Percentiles rank a stretch among this genome's conserved stretches.
These are phyloP conservation scores for Puya raimondii DNA, from an alignment of 176 grass and related monocot genomes.

Conservation along the genomic window DNA sequence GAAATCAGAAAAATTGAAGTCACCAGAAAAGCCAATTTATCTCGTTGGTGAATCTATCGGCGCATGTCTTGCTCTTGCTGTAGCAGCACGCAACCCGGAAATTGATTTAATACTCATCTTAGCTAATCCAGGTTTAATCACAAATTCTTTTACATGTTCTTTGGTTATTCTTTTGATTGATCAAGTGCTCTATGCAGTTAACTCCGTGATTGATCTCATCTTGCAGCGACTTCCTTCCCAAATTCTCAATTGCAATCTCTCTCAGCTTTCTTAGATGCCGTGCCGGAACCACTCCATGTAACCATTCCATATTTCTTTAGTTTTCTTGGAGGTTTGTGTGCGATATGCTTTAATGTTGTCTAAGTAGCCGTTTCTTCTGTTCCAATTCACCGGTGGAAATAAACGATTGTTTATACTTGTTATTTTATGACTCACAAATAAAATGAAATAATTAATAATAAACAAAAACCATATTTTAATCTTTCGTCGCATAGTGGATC, in stretches of 20 bases:
- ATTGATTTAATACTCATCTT: constrained; percentile 63
- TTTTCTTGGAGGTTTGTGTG: constrained; percentile 50
- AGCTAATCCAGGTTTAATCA: constrained; percentile 75
- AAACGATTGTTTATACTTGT: neutral
- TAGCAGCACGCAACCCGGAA: constrained; percentile 55
- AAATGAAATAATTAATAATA: neutral
- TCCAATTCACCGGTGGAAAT: neutral
- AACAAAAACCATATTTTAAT: neutral
- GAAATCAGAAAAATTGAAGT: constrained; percentile 36
- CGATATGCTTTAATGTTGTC: neutral
- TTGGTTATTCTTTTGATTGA: constrained; percentile 6
- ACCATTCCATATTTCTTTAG: constrained; percentile 37
- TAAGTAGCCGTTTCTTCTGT: neutral
- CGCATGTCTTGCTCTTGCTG: constrained; percentile 69
- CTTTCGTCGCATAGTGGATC: neutral
- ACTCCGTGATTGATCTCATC: neutral
- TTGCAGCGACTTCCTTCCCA: constrained; percentile 54
- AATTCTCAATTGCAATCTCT: constrained; percentile 42
- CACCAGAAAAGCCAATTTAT: constrained; percentile 55
- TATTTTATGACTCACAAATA: neutral
- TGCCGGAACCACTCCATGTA: constrained; percentile 51
- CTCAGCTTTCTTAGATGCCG: constrained; percentile 25
- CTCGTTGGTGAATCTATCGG: constrained; percentile 78
- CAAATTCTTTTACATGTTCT: neutral
- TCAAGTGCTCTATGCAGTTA: neutral